Evolutionary conservation across 208 protist genomes (phyloP).

Genomic region (Tritrichomonas musculus): DNA sequence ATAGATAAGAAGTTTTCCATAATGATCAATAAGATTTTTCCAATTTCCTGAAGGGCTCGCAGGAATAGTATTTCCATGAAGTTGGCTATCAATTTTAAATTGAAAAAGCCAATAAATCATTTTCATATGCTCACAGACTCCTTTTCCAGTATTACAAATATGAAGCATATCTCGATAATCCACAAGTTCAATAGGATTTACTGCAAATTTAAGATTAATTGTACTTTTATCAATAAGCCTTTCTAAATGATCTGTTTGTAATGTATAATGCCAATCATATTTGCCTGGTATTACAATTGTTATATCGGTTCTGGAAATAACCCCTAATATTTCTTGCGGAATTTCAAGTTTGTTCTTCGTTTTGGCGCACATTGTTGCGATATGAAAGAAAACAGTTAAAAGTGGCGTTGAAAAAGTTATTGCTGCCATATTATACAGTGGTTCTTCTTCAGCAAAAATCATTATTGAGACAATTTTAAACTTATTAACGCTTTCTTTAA

Average conservation of each 20-base stretch:
- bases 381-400: neutral
- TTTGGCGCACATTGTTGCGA: neutral
- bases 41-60: neutral
- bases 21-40: neutral
- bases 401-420: neutral
- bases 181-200: neutral
- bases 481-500: neutral
- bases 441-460: neutral
- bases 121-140: neutral
- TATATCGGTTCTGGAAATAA: neutral
- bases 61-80: neutral
- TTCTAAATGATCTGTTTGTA: neutral
- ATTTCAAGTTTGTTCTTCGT: neutral
- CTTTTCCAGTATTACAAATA: neutral
- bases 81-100: neutral
- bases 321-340: neutral
- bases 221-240: neutral
- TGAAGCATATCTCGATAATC: neutral
- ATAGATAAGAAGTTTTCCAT: neutral
- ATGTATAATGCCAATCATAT: neutral
- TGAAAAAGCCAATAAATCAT: constrained; percentile 4
- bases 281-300: neutral
- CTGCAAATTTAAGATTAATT: neutral
- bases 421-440: neutral
- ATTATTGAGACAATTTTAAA: neutral